Evolutionary conservation across 2,329 filamentous ascomycete genomes (phyloP), one percentile per base, ranked within the genome.

Genomic region (Exophiala bonariae): DNA sequence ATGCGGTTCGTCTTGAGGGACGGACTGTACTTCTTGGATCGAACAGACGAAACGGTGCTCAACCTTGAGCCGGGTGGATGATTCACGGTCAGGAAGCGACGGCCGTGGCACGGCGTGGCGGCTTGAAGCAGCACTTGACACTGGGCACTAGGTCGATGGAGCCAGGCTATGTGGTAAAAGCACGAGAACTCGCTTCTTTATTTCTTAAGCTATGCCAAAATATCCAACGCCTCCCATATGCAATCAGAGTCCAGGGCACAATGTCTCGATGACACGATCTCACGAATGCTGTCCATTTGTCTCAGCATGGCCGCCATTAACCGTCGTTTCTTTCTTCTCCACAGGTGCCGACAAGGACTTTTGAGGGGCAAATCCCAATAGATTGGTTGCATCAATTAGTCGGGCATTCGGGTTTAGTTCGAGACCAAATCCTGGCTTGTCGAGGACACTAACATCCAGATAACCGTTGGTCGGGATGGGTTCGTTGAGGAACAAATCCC

Each of bases 391-490:
- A 32, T 90, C 81, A 44, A 96, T 87, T 52, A 96, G 72, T 63
- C 87, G 87, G 19, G 86, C 88, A 14, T 80, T 80, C 1, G 89
- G 89, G 68, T 93, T 96, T 47, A 96, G 70, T 49, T 91, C 90
- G 41, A 96, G 76, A 3, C 91, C 91, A 62, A 96, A 96, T 0
- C 91, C 91, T 3, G 91, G 91, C 75, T 86, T 90, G 66, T 96
- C 89, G 47, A 96, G 76, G 46, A 88, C 82, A 14, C 82, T 81
- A 3, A 89, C 80, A 52, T 89, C 87, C 40, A 96, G 76, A 68
- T 82, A 95, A 1, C 91, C 91, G 60, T 89, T 85, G 10, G 77
- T 81, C 1, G 90, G 90, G 50, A 96, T 92, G 4, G 90, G 90
- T 73, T 96, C 91, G 66, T 96, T 90, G 28, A 87, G 62, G 70